phyloP scores from a whole-genome alignment of 78 protist genomes.

The Guillardia theta region DNA sequence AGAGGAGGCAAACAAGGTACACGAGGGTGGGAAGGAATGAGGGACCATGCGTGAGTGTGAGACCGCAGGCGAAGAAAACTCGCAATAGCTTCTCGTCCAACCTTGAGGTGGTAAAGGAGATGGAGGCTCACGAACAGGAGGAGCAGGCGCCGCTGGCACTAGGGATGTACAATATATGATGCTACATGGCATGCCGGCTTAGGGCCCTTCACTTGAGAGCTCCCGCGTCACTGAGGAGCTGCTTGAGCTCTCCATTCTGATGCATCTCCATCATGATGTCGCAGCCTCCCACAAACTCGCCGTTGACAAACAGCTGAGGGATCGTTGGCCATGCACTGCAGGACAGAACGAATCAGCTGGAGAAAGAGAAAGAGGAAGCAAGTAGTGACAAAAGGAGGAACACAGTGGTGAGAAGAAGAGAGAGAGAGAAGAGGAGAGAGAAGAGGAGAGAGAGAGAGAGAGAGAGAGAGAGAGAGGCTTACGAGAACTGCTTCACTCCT shows the following conservation, averaged over 20 bases:
- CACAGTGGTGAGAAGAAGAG: background rate
- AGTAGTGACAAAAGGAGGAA: background rate
- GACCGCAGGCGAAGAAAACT: too few species aligned
- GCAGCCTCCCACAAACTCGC: constrained; percentile 91
- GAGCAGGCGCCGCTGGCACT: too few species aligned
- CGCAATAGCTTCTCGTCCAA: too few species aligned
- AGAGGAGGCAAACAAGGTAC: too few species aligned
- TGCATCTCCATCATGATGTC: constrained; percentile 67
- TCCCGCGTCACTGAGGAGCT: too few species aligned
- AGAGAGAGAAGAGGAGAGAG: background rate
- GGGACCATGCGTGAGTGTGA: too few species aligned
- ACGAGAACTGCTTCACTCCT: constrained; percentile 72
- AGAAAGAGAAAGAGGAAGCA: background rate
- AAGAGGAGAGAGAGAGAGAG: background rate
- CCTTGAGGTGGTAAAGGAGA: too few species aligned
- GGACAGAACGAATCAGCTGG: background rate
- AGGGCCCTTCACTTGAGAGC: too few species aligned
- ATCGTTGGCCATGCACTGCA: constrained; percentile 90
- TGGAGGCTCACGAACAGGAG: too few species aligned
- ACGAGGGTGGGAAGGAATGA: too few species aligned
- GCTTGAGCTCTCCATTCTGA: background rate
- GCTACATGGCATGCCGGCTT: too few species aligned
- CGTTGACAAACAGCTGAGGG: constrained; percentile 88
- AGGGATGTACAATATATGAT: too few species aligned
- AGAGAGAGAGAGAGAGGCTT: background rate